Evolutionary conservation across 768 basidiomycete species (phyloP).

Genomic region (Trametopsis cervina): DNA sequence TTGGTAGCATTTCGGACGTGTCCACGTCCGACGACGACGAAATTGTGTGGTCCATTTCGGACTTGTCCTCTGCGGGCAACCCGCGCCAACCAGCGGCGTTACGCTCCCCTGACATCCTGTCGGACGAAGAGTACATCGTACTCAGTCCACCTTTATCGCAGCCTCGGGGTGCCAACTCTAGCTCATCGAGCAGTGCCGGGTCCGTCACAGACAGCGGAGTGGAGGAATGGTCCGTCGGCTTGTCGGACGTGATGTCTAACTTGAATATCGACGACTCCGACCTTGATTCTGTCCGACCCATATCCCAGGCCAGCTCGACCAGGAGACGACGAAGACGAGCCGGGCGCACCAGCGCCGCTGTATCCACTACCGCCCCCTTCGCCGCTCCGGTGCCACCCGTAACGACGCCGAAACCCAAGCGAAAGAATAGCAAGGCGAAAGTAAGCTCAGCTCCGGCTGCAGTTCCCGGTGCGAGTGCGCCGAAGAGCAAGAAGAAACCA

Average conservation of each 20-base stretch:
- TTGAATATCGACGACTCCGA: slow-evolving; percentile 7
- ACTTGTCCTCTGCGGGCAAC: slow-evolving; percentile 28
- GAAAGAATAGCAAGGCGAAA: background rate
- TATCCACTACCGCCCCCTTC: no score
- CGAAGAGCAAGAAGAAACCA: slow-evolving; percentile 3
- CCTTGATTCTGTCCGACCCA: background rate
- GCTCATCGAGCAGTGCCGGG: slow-evolving; percentile 5
- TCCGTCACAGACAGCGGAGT: background rate
- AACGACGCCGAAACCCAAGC: slow-evolving; percentile 4
- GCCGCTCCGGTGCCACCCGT: background rate
- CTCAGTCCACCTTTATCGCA: slow-evolving; percentile 29
- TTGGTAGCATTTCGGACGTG: slow-evolving; percentile 14
- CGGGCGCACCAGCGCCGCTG: background rate
- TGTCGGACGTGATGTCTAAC: slow-evolving; percentile 7
- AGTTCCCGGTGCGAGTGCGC: background rate
- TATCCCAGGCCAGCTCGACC: slow-evolving; percentile 6
- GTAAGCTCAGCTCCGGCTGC: background rate
- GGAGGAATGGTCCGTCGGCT: background rate
- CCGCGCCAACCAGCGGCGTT: slow-evolving; percentile 22
- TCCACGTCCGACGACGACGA: slow-evolving; percentile 37
- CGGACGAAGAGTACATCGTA: slow-evolving; percentile 48
- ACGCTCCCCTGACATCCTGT: slow-evolving; percentile 25
- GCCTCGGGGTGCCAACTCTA: slow-evolving; percentile 1
- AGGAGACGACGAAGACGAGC: slow-evolving; percentile 1
- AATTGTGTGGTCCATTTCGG: slow-evolving; percentile 40